Conservation (phyloP, 768 basidiomycete genomes). For the Coprinellus micaceus region DNA sequence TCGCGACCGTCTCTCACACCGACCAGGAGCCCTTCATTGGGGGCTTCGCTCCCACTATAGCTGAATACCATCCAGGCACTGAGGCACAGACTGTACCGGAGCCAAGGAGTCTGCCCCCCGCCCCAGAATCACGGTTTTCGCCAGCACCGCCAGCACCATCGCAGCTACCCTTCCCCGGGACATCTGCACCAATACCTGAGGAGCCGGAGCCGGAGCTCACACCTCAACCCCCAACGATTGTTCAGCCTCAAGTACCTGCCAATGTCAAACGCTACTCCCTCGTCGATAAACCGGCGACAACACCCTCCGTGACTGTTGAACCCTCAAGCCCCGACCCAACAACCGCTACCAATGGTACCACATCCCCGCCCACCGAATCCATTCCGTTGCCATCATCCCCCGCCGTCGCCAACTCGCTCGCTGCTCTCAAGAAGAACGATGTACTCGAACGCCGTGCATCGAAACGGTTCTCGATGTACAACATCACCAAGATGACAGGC, state of each 20-base stretch:
- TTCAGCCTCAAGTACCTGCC: conserved; percentile 46
- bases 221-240: conserved; percentile 19
- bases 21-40: conserved; percentile 48
- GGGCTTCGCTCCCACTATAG: conserved; percentile 40
- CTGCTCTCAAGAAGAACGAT: conserved; percentile 84
- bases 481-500: conserved; percentile 90
- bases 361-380: conserved; percentile 23
- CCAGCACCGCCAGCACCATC: conserved; percentile 8
- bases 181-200: not conserved
- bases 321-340: conserved; percentile 41
- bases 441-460: conserved; percentile 87
- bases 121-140: conserved; percentile 18
- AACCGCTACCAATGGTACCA: conserved; percentile 25
- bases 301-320: conserved; percentile 52
- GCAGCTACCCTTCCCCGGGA: conserved; percentile 1
- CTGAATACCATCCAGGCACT: conserved; percentile 22
- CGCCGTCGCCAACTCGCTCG: conserved; percentile 75
- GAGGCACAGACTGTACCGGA: conserved; percentile 7
- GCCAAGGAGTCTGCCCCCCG: conserved; percentile 13
- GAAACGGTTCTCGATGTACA: conserved; percentile 93
- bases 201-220: conserved; percentile 13
- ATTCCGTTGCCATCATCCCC: conserved; percentile 39
- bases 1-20: conserved; percentile 14
- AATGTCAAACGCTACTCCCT: conserved; percentile 78
- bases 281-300: conserved; percentile 60